These are phyloP conservation scores for Pseudozyma sp. DNA, from an alignment of 1,284 basidiomycete species.

Conservation along the genomic window DNA sequence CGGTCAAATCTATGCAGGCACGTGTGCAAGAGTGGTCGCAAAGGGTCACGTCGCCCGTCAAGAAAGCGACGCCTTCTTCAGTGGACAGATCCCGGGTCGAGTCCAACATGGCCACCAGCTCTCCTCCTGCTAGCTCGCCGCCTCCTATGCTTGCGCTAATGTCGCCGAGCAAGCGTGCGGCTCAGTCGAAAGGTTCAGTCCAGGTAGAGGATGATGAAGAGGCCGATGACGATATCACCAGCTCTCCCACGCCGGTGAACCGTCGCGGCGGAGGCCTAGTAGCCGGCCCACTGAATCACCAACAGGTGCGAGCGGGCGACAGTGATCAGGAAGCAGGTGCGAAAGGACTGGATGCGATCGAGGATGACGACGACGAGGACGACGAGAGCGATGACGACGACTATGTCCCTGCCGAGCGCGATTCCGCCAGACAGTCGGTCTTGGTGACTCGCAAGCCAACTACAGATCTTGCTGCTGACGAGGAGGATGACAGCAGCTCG, in stretches of 20 bases:
- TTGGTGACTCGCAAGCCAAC: constrained; percentile 12
- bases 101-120: constrained; percentile 15
- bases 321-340: constrained; percentile 35
- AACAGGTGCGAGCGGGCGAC: constrained; percentile 33
- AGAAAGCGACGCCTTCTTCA: constrained; percentile 12
- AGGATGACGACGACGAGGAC: constrained; percentile 27
- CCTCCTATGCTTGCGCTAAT: constrained; percentile 18
- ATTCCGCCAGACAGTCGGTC: neutral
- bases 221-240: constrained; percentile 24
- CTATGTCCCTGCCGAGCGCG: constrained; percentile 27
- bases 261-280: constrained; percentile 33
- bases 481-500: constrained; percentile 39
- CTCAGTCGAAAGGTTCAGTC: constrained; percentile 1
- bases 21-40: constrained; percentile 24
- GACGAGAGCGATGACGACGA: constrained; percentile 50
- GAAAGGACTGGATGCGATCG: constrained; percentile 10
- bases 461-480: neutral
- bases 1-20: constrained; percentile 28
- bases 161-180: constrained; percentile 24
- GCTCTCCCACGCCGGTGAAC: constrained; percentile 36
- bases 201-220: constrained; percentile 27
- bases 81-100: neutral
- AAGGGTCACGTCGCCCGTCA: constrained; percentile 41
- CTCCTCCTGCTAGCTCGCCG: constrained; percentile 42
- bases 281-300: constrained; percentile 39